Conservation (phyloP, 768 basidiomycete species). For the Kwoniella dejecticola region DNA sequence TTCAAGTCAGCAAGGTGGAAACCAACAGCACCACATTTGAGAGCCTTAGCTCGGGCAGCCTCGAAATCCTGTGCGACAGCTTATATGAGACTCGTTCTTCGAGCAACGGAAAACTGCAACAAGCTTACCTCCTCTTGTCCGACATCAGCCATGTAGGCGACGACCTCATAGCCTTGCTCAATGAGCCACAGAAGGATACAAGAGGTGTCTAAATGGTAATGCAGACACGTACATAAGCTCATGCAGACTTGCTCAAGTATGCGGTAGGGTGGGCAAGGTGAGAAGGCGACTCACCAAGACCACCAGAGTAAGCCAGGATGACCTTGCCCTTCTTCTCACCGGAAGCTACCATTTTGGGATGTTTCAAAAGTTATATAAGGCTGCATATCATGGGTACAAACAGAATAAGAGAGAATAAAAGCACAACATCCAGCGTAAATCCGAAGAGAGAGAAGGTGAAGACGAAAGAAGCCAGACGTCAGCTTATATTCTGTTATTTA, state of each 20-base stretch:
- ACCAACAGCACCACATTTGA: slow-evolving; percentile 89
- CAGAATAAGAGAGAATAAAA: background rate
- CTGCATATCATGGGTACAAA: slow-evolving; percentile 23
- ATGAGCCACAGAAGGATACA: slow-evolving; percentile 99
- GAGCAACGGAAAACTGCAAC: background rate
- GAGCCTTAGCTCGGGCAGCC: slow-evolving; percentile 85
- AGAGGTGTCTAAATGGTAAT: slow-evolving; percentile 73
- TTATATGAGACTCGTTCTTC: background rate
- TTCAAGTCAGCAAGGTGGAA: slow-evolving; percentile 95
- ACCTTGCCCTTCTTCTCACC: slow-evolving; percentile 70
- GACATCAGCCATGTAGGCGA: slow-evolving; percentile 72
- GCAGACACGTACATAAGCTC: slow-evolving; percentile 4
- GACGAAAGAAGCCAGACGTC: slow-evolving; percentile 1
- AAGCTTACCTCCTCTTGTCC: slow-evolving; percentile 54
- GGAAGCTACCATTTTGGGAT: slow-evolving; percentile 36
- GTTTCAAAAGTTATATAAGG: slow-evolving; percentile 13
- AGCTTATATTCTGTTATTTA: slow-evolving; percentile 1
- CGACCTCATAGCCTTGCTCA: slow-evolving; percentile 95
- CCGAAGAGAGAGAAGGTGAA: background rate
- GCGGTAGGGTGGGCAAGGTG: slow-evolving; percentile 11
- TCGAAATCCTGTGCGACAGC: slow-evolving; percentile 72
- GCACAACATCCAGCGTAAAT: background rate
- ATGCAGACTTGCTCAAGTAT: slow-evolving; percentile 9
- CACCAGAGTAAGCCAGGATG: slow-evolving; percentile 95
- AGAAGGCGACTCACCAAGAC: slow-evolving; percentile 70